phyloP scores from a whole-genome alignment of 2,329 filamentous ascomycete genomes.

The Ophiostoma sp. region DNA sequence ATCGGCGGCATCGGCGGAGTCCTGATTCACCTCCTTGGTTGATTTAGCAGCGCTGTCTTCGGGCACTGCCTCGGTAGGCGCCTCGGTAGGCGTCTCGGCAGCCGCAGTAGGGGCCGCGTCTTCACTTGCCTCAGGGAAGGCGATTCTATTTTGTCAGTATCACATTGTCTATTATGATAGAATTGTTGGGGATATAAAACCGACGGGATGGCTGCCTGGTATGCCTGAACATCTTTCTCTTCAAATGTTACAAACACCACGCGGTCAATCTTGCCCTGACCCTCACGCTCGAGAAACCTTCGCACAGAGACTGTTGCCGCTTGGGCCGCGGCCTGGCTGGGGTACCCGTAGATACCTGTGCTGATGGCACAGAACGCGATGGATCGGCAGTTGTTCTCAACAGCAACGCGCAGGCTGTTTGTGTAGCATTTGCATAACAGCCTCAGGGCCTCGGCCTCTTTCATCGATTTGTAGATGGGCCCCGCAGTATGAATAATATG shows the following conservation, averaged over 20 bases:
- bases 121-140: background rate
- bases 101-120: too few species aligned
- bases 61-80: too few species aligned
- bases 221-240: conserved; percentile 69
- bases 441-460: conserved; percentile 37
- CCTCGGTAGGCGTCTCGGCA: background rate
- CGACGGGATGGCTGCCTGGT: conserved; percentile 68
- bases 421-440: conserved; percentile 62
- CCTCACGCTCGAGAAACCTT: conserved; percentile 47
- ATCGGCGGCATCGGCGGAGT: background rate
- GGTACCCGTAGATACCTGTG: conserved; percentile 87
- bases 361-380: conserved; percentile 82
- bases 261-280: conserved; percentile 54
- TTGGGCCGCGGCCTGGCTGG: conserved; percentile 64
- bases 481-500: conserved; percentile 90
- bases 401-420: conserved; percentile 66
- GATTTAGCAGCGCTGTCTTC: too few species aligned
- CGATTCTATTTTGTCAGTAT: background rate
- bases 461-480: conserved; percentile 57
- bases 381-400: conserved; percentile 57
- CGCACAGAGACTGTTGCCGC: conserved; percentile 60
- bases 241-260: conserved; percentile 84
- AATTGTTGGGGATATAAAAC: conserved; percentile 34
- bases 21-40: too few species aligned
- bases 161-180: background rate